A percentile compares a stretch with the other conserved stretches of the same genome.
phyloP scores from a whole-genome alignment of 1,139 yeast genomes.

The Magnusiomyces suaveolens region DNA sequence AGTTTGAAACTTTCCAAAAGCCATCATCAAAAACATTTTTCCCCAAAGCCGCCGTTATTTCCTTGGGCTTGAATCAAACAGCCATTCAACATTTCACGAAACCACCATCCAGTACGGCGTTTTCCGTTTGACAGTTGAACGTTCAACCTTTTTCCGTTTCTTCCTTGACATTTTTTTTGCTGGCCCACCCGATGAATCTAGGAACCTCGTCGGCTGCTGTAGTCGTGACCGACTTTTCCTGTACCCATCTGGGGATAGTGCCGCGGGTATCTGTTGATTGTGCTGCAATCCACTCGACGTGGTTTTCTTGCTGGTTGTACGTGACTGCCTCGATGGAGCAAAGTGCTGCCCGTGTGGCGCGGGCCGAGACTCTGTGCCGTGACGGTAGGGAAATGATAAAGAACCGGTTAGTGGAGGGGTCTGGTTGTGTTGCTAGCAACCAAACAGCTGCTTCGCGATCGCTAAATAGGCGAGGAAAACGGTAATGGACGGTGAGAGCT shows the following conservation, averaged over 20 bases:
- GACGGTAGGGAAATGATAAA: conserved; percentile 47
- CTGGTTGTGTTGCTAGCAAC: conserved; percentile 38
- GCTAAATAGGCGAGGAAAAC: conserved; percentile 41
- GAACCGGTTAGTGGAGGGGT: conserved; percentile 33
- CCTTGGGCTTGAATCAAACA: too few relatives aligned
- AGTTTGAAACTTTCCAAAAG: too few relatives aligned
- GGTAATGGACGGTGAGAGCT: conserved; percentile 34
- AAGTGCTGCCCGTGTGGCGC: conserved; percentile 34
- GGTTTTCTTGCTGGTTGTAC: conserved; percentile 33
- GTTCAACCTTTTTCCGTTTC: background rate
- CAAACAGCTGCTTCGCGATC: conserved; percentile 52
- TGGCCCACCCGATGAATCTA: conserved; percentile 44
- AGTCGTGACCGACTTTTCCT: conserved; percentile 44
- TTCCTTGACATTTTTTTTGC: conserved; percentile 6
- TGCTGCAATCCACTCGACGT: conserved; percentile 55
- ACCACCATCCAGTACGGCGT: too few relatives aligned
- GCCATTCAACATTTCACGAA: too few relatives aligned
- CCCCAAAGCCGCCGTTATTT: too few relatives aligned
- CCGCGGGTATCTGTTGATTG: conserved; percentile 62
- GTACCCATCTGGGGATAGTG: conserved; percentile 52
- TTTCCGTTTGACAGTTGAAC: too few relatives aligned
- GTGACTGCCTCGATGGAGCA: conserved; percentile 50
- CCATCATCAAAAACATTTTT: too few relatives aligned
- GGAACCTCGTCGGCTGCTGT: conserved; percentile 65
- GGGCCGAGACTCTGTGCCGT: conserved; percentile 20